A percentile compares a stretch with the other conserved stretches of the same genome.
Evolutionary conservation across 345 rosid species (phyloP).

Genomic region (Hibiscus tridactylites): DNA sequence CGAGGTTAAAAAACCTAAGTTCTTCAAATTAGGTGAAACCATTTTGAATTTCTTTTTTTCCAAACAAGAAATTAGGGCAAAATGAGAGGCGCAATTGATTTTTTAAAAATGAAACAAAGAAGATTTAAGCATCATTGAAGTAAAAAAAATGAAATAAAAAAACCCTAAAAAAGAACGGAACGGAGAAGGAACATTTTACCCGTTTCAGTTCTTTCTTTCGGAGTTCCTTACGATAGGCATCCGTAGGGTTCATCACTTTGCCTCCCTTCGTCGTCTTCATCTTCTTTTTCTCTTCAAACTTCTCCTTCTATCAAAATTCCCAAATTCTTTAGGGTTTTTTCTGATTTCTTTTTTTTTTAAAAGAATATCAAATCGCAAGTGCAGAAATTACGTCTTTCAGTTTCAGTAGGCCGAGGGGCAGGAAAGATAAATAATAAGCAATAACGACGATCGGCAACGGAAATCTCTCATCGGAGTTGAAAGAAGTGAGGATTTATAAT

Average conservation of each 20-base stretch:
- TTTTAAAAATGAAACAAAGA: neutral
- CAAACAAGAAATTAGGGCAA: neutral
- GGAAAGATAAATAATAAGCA: neutral
- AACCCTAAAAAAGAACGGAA: neutral
- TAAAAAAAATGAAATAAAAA: neutral
- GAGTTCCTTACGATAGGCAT: conserved; percentile 93
- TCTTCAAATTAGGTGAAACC: neutral
- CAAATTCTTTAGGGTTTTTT: neutral
- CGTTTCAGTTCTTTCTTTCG: conserved; percentile 92
- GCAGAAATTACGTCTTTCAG: neutral
- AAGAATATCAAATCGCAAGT: neutral
- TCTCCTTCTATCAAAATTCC: neutral
- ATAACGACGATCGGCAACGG: neutral
- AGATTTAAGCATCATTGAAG: neutral
- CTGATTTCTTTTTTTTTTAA: neutral
- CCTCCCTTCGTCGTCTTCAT: conserved; percentile 99
- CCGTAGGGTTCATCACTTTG: conserved; percentile 98
- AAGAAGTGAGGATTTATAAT: neutral
- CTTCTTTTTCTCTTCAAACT: conserved; percentile 11
- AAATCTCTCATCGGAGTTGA: neutral
- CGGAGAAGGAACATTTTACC: conserved; percentile 21
- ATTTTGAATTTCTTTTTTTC: neutral
- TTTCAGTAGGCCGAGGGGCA: neutral
- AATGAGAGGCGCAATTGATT: neutral
- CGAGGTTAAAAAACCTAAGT: neutral